phyloP scores from a whole-genome alignment of 371 early-diverging fungal genomes.

The Sporodiniella umbellata region DNA sequence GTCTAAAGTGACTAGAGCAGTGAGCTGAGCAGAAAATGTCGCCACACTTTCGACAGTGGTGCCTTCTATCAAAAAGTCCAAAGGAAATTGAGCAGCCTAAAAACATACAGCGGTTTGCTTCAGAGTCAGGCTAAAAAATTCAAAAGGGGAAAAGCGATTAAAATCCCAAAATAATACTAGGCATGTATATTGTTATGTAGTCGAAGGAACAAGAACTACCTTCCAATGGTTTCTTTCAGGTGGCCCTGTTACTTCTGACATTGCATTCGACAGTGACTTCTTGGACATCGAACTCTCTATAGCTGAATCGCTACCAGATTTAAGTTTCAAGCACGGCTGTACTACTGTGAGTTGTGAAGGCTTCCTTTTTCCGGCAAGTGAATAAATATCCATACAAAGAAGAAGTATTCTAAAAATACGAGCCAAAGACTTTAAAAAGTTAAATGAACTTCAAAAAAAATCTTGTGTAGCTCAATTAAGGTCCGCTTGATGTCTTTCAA shows the following conservation, averaged over 20 bases:
- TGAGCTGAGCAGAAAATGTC: conserved; percentile 46
- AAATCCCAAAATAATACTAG: neutral
- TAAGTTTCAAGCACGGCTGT: conserved; percentile 19
- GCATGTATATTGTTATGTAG: too few species aligned
- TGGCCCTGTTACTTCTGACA: conserved; percentile 33
- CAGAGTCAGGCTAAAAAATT: conserved; percentile 34
- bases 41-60: conserved; percentile 52
- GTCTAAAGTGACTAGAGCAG: conserved; percentile 46
- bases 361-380: conserved; percentile 56
- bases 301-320: conserved; percentile 22
- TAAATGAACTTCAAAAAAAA: too few species aligned
- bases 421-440: neutral
- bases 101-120: conserved; percentile 27
- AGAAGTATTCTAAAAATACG: neutral
- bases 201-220: conserved; percentile 34
- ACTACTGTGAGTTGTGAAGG: conserved; percentile 57
- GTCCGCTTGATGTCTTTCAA: too few species aligned
- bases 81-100: conserved; percentile 31
- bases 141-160: neutral
- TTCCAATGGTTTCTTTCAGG: conserved; percentile 48
- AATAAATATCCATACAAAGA: conserved; percentile 64
- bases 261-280: conserved; percentile 5
- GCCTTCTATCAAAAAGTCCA: conserved; percentile 48
- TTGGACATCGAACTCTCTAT: conserved; percentile 14
- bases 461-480: too few species aligned